A percentile compares a stretch with the other conserved stretches of the same genome.
Conservation (phyloP, 148 eudicot genomes). For the Amaranthus palmeri region DNA sequence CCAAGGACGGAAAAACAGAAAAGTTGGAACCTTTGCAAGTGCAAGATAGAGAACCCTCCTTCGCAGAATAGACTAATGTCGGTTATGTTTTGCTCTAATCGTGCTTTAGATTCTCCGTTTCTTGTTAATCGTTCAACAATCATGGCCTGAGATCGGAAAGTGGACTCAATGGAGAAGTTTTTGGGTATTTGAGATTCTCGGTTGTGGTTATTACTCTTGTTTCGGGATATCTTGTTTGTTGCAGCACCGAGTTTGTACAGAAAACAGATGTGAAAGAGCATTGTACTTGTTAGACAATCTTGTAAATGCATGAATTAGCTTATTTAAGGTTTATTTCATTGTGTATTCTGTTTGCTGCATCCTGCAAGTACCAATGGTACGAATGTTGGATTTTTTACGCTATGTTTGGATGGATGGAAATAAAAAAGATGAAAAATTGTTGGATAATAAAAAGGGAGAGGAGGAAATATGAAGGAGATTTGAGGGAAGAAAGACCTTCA, state of each 20-base stretch:
- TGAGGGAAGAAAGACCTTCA: no score
- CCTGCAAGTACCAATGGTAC: no score
- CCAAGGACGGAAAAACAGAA: conserved; percentile 61
- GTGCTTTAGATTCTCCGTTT: neutral
- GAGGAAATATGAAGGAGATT: no score
- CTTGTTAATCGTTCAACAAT: neutral
- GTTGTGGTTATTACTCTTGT: conserved; percentile 1
- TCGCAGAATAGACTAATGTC: conserved; percentile 28
- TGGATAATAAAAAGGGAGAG: no score
- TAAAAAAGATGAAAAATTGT: no score
- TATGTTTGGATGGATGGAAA: no score
- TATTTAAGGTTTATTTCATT: neutral
- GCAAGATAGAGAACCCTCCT: conserved; percentile 35
- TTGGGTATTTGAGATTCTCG: conserved; percentile 1
- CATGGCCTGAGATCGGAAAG: neutral
- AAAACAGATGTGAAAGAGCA: neutral
- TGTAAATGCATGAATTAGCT: conserved; percentile 5
- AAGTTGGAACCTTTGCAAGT: conserved; percentile 48
- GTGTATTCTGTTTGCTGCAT: neutral
- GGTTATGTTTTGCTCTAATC: neutral
- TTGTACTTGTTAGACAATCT: neutral
- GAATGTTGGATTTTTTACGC: no score
- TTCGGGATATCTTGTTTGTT: conserved; percentile 5
- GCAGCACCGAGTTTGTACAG: neutral
- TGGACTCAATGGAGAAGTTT: neutral